These are phyloP conservation scores for Lentinus brumalis DNA, from an alignment of 768 basidiomycete genomes.

Conservation along the genomic window DNA sequence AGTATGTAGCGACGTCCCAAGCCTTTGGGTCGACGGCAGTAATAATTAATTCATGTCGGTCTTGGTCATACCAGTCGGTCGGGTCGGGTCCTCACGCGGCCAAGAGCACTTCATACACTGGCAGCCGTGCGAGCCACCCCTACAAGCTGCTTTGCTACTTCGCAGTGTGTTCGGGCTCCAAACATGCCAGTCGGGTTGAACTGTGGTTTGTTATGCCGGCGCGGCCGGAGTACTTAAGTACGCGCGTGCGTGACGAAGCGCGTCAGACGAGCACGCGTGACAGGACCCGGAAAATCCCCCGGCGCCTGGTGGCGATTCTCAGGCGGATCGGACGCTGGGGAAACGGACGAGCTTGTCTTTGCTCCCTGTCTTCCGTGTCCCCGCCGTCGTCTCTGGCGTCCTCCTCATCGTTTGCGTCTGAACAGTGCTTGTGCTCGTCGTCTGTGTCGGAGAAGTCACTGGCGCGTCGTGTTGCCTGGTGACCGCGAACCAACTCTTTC, in stretches of 20 bases:
- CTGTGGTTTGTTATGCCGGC: too few relatives aligned
- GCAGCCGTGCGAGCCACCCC: not conserved
- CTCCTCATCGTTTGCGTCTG: not conserved
- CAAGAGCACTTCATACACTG: not conserved
- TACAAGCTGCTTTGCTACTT: not conserved
- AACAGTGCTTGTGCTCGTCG: not conserved
- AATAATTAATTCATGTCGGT: not conserved
- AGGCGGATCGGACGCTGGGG: not conserved
- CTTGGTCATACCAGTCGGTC: constrained; percentile 12
- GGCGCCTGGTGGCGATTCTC: not conserved
- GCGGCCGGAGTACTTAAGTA: not conserved
- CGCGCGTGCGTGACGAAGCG: constrained; percentile 7
- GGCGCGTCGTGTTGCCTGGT: not conserved
- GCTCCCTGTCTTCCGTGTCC: not conserved
- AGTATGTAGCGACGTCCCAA: not conserved
- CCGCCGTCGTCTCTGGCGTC: not conserved
- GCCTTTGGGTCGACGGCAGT: constrained; percentile 7
- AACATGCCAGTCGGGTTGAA: too few relatives aligned
- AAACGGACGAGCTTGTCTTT: not conserved
- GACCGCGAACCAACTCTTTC: not conserved
- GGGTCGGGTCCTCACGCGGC: constrained; percentile 10
- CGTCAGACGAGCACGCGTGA: constrained; percentile 4
- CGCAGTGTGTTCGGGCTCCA: not conserved
- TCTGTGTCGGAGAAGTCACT: not conserved
- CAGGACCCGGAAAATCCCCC: constrained; percentile 7